Evolutionary conservation across 495 filamentous ascomycete species (phyloP).

Genomic region (Neurospora sp.): DNA sequence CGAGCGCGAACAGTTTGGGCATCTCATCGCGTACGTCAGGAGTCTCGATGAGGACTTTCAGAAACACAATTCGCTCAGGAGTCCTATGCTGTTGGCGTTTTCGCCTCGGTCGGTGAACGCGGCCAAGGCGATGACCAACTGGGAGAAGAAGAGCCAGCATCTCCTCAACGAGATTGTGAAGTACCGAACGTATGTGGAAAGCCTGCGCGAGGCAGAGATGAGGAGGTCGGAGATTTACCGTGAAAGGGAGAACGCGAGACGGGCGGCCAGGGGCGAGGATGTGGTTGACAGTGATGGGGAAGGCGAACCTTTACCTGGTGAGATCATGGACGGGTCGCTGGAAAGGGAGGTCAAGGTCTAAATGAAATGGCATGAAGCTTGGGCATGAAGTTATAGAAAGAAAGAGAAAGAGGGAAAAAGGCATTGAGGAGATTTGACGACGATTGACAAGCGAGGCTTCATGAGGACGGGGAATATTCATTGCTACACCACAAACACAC

Average conservation of each 20-base stretch:
- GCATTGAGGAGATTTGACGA: neutral
- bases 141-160: conserved; percentile 91
- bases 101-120: conserved; percentile 77
- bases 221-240: conserved; percentile 36
- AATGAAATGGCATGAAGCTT: neutral
- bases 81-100: conserved; percentile 80
- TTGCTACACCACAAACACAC: neutral
- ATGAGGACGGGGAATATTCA: neutral
- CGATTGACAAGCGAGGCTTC: neutral
- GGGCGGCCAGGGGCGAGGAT: conserved; percentile 28
- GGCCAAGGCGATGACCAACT: conserved; percentile 78
- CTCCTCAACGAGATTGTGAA: conserved; percentile 93
- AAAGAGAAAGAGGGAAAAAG: neutral
- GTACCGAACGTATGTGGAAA: conserved; percentile 88
- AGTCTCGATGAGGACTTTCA: conserved; percentile 78
- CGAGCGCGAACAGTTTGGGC: conserved; percentile 72
- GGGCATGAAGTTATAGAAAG: neutral
- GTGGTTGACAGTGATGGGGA: conserved; percentile 3
- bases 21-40: conserved; percentile 67
- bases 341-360: neutral
- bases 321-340: neutral
- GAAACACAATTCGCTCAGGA: conserved; percentile 75
- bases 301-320: neutral
- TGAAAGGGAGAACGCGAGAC: conserved; percentile 34
- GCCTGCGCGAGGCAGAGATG: conserved; percentile 40